Evolutionary conservation across 2,329 filamentous ascomycete species (phyloP).

Genomic region (Exophiala lecanii-corni): DNA sequence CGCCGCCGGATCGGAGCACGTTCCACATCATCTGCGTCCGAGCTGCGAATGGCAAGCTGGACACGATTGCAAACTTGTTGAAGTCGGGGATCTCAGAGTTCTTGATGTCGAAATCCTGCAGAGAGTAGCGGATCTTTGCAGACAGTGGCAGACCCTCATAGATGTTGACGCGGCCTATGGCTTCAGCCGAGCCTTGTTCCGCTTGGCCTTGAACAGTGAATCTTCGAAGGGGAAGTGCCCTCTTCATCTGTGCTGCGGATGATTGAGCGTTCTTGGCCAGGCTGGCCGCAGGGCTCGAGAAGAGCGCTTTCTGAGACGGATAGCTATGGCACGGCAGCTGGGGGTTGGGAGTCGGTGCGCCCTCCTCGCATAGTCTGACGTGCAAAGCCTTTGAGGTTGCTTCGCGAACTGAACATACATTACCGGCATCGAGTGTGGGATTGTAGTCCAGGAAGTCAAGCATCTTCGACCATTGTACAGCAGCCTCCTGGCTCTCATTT

Average conservation of each 20-base stretch:
- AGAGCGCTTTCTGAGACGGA: not conserved
- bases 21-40: conserved; percentile 2
- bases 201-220: not conserved
- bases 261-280: not conserved
- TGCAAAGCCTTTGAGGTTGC: no score
- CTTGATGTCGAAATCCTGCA: conserved; percentile 1
- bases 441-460: no score
- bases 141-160: conserved; percentile 1
- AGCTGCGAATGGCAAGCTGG: not conserved
- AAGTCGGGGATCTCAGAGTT: not conserved
- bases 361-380: no score
- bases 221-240: not conserved
- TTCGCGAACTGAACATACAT: no score
- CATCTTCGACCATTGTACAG: no score
- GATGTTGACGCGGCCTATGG: not conserved
- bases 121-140: conserved; percentile 2
- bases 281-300: not conserved
- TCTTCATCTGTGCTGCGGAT: conserved; percentile 1
- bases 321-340: no score
- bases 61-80: conserved; percentile 1
- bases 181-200: not conserved
- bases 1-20: not conserved
- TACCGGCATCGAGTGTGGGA: no score
- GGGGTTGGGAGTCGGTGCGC: no score
- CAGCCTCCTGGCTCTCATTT: no score